phyloP scores from a whole-genome alignment of 176 grass and related monocot species.

The Pharus latifolius region DNA sequence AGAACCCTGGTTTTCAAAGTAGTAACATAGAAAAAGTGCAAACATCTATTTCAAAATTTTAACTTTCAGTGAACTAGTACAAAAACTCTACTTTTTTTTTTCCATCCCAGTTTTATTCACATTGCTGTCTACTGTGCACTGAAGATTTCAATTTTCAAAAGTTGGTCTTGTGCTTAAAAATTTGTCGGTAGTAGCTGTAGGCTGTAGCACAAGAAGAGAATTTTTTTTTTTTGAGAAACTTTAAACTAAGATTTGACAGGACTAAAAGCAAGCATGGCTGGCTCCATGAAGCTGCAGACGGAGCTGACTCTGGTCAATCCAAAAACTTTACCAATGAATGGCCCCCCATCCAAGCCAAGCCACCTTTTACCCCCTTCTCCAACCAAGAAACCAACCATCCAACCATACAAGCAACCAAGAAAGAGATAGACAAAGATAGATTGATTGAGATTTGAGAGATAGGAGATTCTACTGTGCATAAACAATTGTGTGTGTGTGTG shows the following conservation, averaged over 20 bases:
- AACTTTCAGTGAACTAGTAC: too few relatives aligned
- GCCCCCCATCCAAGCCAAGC: slow-evolving; percentile 17
- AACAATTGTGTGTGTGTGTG: background rate
- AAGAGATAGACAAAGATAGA: background rate
- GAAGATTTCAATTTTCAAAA: too few relatives aligned
- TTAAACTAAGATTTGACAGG: slow-evolving; percentile 1
- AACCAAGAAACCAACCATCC: background rate
- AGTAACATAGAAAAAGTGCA: too few relatives aligned
- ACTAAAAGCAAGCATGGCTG: background rate
- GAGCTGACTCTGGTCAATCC: slow-evolving; percentile 30
- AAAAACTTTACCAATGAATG: slow-evolving; percentile 8
- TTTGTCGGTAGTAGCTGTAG: background rate
- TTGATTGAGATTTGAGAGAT: background rate
- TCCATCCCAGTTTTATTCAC: too few relatives aligned
- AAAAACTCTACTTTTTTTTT: too few relatives aligned
- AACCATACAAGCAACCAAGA: background rate
- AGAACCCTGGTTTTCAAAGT: too few relatives aligned
- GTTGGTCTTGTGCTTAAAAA: too few relatives aligned
- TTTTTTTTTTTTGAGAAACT: background rate
- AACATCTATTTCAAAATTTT: too few relatives aligned
- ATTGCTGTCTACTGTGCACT: too few relatives aligned
- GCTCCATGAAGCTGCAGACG: background rate
- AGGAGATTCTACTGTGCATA: background rate
- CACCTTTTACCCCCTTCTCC: slow-evolving; percentile 9
- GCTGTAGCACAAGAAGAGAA: too few relatives aligned